Percentiles rank a stretch among this genome's conserved stretches.
phyloP scores from a whole-genome alignment of 352 stramenopile genomes.

The Phytophthora quininea region DNA sequence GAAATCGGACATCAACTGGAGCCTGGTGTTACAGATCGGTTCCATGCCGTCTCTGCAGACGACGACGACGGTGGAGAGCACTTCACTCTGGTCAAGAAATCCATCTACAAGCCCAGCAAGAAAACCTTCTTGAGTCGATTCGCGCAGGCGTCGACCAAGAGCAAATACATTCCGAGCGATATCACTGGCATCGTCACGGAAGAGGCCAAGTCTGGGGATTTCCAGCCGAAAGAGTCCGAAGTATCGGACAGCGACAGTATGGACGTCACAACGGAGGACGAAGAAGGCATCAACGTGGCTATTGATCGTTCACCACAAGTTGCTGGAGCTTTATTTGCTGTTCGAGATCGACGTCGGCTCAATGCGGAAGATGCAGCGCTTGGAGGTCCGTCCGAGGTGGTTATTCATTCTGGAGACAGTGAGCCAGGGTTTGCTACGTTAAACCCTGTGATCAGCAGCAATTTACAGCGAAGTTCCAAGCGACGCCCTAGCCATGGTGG shows the following conservation, averaged over 20 bases:
- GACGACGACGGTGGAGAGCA: conserved; percentile 23
- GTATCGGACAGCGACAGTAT: conserved; percentile 11
- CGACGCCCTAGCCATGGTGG: conserved; percentile 17
- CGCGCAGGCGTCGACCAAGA: conserved; percentile 19
- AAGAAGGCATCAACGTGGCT: conserved; percentile 56
- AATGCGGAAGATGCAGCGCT: conserved; percentile 36
- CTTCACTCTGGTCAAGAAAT: conserved; percentile 66
- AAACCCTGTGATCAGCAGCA: conserved; percentile 60
- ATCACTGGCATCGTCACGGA: conserved; percentile 29
- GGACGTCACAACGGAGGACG: conserved; percentile 43
- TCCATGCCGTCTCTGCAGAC: conserved; percentile 34
- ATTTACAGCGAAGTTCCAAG: conserved; percentile 19
- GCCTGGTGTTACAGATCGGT: conserved; percentile 6
- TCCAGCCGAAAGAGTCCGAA: background rate
- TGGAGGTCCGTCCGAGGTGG: conserved; percentile 51
- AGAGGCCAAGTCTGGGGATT: conserved; percentile 12
- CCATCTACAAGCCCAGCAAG: conserved; percentile 65
- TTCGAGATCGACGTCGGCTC: conserved; percentile 11
- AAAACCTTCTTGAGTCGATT: conserved; percentile 40
- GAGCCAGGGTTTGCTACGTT: conserved; percentile 71
- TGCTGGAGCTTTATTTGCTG: background rate
- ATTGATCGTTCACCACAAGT: conserved; percentile 34
- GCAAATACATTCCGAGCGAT: conserved; percentile 25
- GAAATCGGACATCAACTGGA: no score
- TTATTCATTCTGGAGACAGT: conserved; percentile 78